phyloP scores from a whole-genome alignment of 345 rosid species.

The Alliaria petiolata region DNA sequence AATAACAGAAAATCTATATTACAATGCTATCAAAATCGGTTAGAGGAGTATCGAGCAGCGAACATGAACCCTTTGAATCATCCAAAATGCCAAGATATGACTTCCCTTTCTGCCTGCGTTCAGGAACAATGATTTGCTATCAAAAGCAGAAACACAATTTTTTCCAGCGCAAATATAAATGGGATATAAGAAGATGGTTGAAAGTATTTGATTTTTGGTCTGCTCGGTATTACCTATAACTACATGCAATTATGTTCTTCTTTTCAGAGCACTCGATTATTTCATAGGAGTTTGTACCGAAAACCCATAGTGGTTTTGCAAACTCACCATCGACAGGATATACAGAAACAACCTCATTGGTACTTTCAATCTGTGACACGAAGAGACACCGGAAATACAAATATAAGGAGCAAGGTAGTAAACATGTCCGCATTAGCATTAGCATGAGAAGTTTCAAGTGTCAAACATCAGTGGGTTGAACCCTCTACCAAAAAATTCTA shows the following conservation, averaged over 20 bases:
- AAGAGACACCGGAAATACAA: not conserved
- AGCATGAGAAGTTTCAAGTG: not conserved
- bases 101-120: constrained; percentile 83
- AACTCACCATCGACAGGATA: constrained; percentile 78
- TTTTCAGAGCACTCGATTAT: constrained; percentile 52
- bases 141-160: not conserved
- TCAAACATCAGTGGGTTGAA: not conserved
- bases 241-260: constrained; percentile 67
- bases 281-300: constrained; percentile 77
- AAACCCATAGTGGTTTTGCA: constrained; percentile 80
- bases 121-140: constrained; percentile 10
- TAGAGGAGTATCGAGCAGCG: constrained; percentile 80
- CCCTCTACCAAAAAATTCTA: not conserved
- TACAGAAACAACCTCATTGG: constrained; percentile 52
- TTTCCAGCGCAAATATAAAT: not conserved
- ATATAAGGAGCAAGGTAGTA: not conserved
- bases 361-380: constrained; percentile 59
- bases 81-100: constrained; percentile 80
- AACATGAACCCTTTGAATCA: constrained; percentile 53
- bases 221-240: constrained; percentile 60
- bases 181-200: not conserved
- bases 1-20: constrained; percentile 21
- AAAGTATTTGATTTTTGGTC: not conserved
- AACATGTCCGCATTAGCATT: not conserved
- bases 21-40: constrained; percentile 82